Evolutionary conservation across 192 early-diverging fungal genomes (phyloP).

Genomic region (Umbelopsis sp.): DNA sequence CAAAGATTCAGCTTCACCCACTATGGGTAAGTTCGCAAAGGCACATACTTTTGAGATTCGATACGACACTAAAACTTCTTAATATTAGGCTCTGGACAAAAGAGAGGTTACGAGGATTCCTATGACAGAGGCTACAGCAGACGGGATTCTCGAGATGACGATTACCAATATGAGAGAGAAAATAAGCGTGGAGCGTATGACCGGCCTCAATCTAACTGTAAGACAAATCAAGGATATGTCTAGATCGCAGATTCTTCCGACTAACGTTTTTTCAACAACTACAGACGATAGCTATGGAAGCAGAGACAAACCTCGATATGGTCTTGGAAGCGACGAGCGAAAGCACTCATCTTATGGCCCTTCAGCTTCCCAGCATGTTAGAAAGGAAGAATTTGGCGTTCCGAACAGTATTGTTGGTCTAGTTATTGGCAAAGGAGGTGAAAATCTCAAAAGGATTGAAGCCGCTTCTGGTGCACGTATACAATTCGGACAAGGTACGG

Average conservation of each 20-base stretch:
- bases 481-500: constrained; percentile 55
- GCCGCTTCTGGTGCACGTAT: constrained; percentile 69
- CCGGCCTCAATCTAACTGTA: constrained; percentile 30
- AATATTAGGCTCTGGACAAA: constrained; percentile 26
- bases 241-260: background rate
- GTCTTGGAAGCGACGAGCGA: constrained; percentile 44
- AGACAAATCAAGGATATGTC: background rate
- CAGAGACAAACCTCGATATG: constrained; percentile 38
- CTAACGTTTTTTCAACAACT: background rate
- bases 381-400: constrained; percentile 59
- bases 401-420: constrained; percentile 72
- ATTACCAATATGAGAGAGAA: constrained; percentile 33
- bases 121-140: constrained; percentile 22
- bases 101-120: constrained; percentile 34
- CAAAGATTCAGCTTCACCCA: constrained; percentile 36
- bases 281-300: constrained; percentile 22
- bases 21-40: constrained; percentile 27
- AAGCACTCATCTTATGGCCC: constrained; percentile 24
- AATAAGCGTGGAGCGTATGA: constrained; percentile 48
- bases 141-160: constrained; percentile 31
- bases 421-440: constrained; percentile 81
- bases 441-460: constrained; percentile 80
- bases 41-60: background rate
- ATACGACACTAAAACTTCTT: background rate
- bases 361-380: constrained; percentile 37